phyloP scores from a whole-genome alignment of 805 yeast species.

The Metschnikowia santaceciliae region DNA sequence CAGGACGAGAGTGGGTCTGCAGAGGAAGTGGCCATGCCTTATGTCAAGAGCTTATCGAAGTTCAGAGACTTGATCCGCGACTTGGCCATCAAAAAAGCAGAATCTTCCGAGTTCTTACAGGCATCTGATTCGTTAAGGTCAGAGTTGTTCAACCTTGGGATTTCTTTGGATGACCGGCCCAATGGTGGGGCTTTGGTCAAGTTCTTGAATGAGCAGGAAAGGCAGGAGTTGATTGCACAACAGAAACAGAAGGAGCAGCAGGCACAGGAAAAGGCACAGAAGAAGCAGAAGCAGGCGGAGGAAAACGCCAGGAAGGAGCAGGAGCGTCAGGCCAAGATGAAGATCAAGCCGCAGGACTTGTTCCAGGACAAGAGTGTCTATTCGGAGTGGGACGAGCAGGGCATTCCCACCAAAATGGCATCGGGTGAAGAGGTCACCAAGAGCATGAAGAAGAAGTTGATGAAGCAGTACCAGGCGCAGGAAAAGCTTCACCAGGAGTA shows the following conservation, averaged over 20 bases:
- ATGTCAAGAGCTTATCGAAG: slow-evolving; percentile 65
- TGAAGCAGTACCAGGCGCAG: slow-evolving; percentile 75
- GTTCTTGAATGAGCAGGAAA: slow-evolving; percentile 68
- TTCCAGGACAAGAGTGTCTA: slow-evolving; percentile 57
- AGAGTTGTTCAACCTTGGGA: slow-evolving; percentile 70
- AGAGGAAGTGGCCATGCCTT: slow-evolving; percentile 79
- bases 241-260: slow-evolving; percentile 56
- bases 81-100: slow-evolving; percentile 61
- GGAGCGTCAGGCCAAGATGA: slow-evolving; percentile 64
- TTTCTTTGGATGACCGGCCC: slow-evolving; percentile 84
- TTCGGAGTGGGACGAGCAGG: slow-evolving; percentile 78
- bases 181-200: slow-evolving; percentile 81
- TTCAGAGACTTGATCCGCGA: slow-evolving; percentile 82
- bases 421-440: slow-evolving; percentile 83
- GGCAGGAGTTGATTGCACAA: slow-evolving; percentile 50
- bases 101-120: slow-evolving; percentile 49
- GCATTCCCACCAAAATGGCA: slow-evolving; percentile 72
- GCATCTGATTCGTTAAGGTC: slow-evolving; percentile 72
- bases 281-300: slow-evolving; percentile 48
- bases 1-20: slow-evolving; percentile 19
- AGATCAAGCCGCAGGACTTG: slow-evolving; percentile 65
- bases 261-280: slow-evolving; percentile 56
- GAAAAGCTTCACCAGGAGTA: slow-evolving; percentile 77
- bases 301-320: slow-evolving; percentile 57
- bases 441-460: slow-evolving; percentile 78